Base-by-base conservation (phyloP, 1,284 basidiomycete species). In the Moesziomyces sp. region DNA sequence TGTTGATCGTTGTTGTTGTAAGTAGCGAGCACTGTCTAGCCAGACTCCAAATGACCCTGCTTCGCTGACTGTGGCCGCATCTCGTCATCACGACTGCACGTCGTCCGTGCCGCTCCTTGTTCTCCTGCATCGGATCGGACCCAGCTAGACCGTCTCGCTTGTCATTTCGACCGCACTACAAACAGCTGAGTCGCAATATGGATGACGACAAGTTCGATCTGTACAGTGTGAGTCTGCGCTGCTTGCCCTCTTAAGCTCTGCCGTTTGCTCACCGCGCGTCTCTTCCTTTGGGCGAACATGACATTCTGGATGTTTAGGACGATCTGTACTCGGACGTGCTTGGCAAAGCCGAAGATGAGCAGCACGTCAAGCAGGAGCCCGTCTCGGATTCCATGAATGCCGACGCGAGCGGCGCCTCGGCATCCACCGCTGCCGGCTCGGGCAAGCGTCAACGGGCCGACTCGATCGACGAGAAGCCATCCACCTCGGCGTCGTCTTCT, bases 181-280 rank as follows among this genome's bases (percentile, higher is more conserved):
- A 9, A 52, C 23, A 6, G 14, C 30, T 30, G 30, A 30, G 30
- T 30, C 10, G 18, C 57, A 61, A 10, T 23, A 74, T 74, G 71
- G 65, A 74, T 62, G 76, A 77, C 68, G 72, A 77, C 51, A 70
- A 77, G 30, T 69, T 76, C 54, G 76, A 78, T 55, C 56, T 78
- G 69, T 78, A 78, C 67, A 72, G 76, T 48, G 76, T 78, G 74
- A 78, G 76, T 77, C 19, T 50, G 19, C 44, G 30, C 43, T 35
- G 23, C 10, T 21, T 35, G 19, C 26, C 10, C 38, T 35, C 10
- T 35, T 21, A n/a, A 24, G 19, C 21, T 30, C 30, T 40, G 45
- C 52, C 19, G 26, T 2, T 40, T 40, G 49, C 19, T 38, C 46
- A 38, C 14, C 35, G 19, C 23, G 18, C 44, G 21, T 30, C 19